Conservation (phyloP, 495 filamentous ascomycete species). For the Penicillium bovifimosum region DNA sequence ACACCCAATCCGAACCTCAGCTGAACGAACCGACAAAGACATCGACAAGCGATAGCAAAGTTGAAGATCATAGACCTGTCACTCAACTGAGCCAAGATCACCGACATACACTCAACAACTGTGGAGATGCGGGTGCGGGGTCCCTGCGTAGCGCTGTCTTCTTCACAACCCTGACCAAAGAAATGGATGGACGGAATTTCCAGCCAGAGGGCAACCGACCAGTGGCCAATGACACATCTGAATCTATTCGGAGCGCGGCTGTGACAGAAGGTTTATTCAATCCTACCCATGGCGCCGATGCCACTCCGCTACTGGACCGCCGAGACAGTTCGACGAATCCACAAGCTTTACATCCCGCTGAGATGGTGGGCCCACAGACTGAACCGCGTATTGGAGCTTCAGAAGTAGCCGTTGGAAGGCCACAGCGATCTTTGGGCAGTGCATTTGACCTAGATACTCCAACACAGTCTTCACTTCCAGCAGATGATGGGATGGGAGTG, state of each 20-base stretch:
- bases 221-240: constrained; percentile 4
- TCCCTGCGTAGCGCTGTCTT: constrained; percentile 22
- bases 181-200: constrained; percentile 25
- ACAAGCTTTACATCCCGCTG: background rate
- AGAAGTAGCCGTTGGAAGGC: background rate
- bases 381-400: background rate
- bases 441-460: constrained; percentile 14
- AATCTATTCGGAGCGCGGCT: background rate
- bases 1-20: constrained; percentile 11
- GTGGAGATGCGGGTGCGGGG: constrained; percentile 26
- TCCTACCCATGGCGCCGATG: background rate
- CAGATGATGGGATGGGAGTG: constrained; percentile 84
- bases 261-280: background rate
- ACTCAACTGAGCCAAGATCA: constrained; percentile 13
- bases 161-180: constrained; percentile 24
- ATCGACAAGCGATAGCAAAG: constrained; percentile 6
- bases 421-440: constrained; percentile 1
- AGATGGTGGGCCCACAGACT: background rate
- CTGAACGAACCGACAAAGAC: constrained; percentile 15
- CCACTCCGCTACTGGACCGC: background rate
- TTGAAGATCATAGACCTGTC: constrained; percentile 3
- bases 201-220: constrained; percentile 14
- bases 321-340: background rate
- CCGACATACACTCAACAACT: background rate
- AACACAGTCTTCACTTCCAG: constrained; percentile 55